Evolutionary conservation across 2,329 filamentous ascomycete genomes (phyloP).

Genomic region (Moelleriella libera): DNA sequence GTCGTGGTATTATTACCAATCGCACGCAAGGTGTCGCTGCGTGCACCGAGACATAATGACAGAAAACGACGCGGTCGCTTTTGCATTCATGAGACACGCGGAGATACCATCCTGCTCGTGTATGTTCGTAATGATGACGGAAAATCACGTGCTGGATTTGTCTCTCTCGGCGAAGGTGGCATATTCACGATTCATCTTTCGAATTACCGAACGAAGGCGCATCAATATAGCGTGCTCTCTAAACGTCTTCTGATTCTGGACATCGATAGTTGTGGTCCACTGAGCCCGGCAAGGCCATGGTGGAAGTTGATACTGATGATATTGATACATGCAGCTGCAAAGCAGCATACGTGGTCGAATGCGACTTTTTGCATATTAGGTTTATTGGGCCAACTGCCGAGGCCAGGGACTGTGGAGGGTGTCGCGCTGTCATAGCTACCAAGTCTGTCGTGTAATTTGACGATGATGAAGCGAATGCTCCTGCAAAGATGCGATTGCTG

Average conservation of each 20-base stretch:
- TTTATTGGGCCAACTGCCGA: conserved; percentile 17
- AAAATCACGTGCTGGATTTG: conserved; percentile 16
- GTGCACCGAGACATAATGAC: not conserved
- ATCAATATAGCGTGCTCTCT: conserved; percentile 3
- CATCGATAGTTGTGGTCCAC: conserved; percentile 13
- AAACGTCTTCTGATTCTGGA: conserved; percentile 7
- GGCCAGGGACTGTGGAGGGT: conserved; percentile 17
- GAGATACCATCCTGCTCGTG: not conserved
- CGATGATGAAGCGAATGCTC: conserved; percentile 25
- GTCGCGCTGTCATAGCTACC: conserved; percentile 21
- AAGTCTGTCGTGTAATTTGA: conserved; percentile 22
- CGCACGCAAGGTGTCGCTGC: not conserved
- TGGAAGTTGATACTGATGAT: conserved; percentile 9
- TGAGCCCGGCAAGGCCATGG: conserved; percentile 12
- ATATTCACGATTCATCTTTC: conserved; percentile 18
- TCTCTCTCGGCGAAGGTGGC: conserved; percentile 12
- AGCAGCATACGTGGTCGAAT: conserved; percentile 16
- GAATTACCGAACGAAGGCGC: conserved; percentile 9
- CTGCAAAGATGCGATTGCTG: conserved; percentile 24
- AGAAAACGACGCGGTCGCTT: not conserved
- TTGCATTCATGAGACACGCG: not conserved
- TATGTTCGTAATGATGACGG: conserved; percentile 8
- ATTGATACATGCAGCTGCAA: conserved; percentile 16
- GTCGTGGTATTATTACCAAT: too few species aligned
- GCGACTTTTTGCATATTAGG: conserved; percentile 17